phyloP scores from a whole-genome alignment of 2,329 filamentous ascomycete species.

The Whalleya microplaca region DNA sequence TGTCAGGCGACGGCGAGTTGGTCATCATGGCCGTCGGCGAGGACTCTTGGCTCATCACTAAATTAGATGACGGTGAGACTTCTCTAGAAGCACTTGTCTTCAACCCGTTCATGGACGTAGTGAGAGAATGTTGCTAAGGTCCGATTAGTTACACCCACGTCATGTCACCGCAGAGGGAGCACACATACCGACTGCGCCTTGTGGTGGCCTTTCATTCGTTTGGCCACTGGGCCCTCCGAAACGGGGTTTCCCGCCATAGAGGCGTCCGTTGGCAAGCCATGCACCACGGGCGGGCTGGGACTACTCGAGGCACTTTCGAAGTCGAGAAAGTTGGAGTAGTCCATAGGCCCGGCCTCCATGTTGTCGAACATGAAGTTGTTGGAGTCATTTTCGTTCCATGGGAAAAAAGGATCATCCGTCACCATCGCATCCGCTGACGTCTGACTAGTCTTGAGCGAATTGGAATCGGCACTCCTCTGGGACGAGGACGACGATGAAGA shows the following conservation, averaged over 20 bases:
- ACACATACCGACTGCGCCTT: conserved; percentile 34
- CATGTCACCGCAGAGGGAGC: background rate
- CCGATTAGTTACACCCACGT: conserved; percentile 31
- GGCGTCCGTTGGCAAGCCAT: conserved; percentile 23
- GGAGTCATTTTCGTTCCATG: conserved; percentile 25
- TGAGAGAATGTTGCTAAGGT: conserved; percentile 54
- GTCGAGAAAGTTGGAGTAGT: conserved; percentile 51
- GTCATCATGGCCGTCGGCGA: conserved; percentile 54
- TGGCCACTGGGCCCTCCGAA: conserved; percentile 28
- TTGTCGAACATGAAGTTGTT: conserved; percentile 29
- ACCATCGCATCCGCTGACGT: conserved; percentile 35
- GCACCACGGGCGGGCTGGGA: conserved; percentile 44
- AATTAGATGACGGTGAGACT: conserved; percentile 57
- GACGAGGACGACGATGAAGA: conserved; percentile 39
- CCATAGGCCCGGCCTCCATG: conserved; percentile 25
- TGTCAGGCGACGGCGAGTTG: conserved; percentile 51
- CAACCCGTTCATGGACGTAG: conserved; percentile 54
- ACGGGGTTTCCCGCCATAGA: conserved; percentile 12
- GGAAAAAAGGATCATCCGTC: conserved; percentile 25
- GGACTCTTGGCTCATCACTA: conserved; percentile 55
- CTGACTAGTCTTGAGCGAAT: conserved; percentile 34
- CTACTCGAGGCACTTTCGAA: conserved; percentile 64
- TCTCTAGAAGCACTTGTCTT: conserved; percentile 55
- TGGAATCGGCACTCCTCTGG: conserved; percentile 29
- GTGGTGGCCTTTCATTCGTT: conserved; percentile 34